Evolutionary conservation across 805 yeast species (phyloP), one percentile per base, ranked within the genome.

Genomic region (Lachancea quebecensis): DNA sequence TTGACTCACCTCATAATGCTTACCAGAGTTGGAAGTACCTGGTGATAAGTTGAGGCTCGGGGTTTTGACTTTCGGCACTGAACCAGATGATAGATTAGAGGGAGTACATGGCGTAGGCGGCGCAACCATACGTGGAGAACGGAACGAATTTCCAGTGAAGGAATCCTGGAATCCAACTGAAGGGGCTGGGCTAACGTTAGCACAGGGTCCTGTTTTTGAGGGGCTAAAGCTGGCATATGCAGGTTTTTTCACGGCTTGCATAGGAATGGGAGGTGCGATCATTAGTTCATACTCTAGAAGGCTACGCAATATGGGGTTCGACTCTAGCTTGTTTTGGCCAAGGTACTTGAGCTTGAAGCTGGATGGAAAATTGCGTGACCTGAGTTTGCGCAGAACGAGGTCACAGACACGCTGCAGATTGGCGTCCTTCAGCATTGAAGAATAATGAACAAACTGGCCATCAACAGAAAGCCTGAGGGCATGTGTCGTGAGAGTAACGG

Each of bases 391-490:
- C 31, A 45, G 27, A 11, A 45, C 14, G 11, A 40, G 36, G n/a
- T 41, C 39, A 33, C 45, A 45, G 16, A 45, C 59, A 12, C 47
- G 40, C 12, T 38, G 36, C 29, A 68, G 67, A 49, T 63, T 60
- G 54, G 70, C 71, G 56, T 72, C 75, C 57, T 72, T 74, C 42
- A 66, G 55, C 55, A 70, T 71, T 49, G 73, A 59, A 14, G 75
- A 67, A 32, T 72, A 69, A 30, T 79, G 79, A 7, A 51, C 38
- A 15, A 50, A 41, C 15, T 49, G 51, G 21, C 50, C 52, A 21
- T 50, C 50, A 2, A 54, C 29, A 10, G 47, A 29, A 10, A 58
- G 64, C 40, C 75, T 66, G 38, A 81, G 68, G 10, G 73, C 66
- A 44, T 70, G 65, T 17, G 68, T 58, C 21, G 77, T 72, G 36